phyloP scores from a whole-genome alignment of 225 moss, liverwort and hornwort genomes.

The Thuidium tamariscinum region DNA sequence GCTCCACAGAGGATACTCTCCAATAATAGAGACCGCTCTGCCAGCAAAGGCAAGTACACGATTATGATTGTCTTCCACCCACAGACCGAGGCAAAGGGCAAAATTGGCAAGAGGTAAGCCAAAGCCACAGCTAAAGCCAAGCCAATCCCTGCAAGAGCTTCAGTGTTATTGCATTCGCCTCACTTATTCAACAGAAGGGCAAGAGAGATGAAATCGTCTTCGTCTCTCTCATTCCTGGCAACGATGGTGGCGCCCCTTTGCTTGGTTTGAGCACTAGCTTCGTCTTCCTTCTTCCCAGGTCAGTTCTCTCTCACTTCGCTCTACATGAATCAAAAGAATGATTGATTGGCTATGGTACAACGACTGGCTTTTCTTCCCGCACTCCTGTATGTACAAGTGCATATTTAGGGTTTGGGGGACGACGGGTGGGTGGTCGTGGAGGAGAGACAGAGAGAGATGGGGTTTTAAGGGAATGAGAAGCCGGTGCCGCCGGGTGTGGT shows the following conservation, averaged over 20 bases:
- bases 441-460: neutral
- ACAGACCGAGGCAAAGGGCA: neutral
- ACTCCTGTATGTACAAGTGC: conserved; percentile 7
- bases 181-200: neutral
- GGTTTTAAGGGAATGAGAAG: conserved; percentile 28
- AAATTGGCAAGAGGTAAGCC: neutral
- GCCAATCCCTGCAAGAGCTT: neutral
- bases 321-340: conserved; percentile 34
- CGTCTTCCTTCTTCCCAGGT: neutral
- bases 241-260: neutral
- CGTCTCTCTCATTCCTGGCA: neutral
- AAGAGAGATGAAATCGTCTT: neutral
- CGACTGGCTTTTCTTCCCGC: neutral
- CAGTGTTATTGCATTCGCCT: neutral
- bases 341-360: conserved; percentile 23
- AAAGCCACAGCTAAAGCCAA: neutral
- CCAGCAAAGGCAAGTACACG: neutral
- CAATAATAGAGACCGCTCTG: neutral
- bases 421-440: neutral
- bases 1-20: neutral
- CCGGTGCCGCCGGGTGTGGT: conserved; percentile 5
- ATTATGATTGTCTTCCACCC: neutral
- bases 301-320: neutral
- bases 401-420: neutral
- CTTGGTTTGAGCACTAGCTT: neutral